Evolutionary conservation across 768 basidiomycete species (phyloP).

Genomic region (Rhizopogon rudus): DNA sequence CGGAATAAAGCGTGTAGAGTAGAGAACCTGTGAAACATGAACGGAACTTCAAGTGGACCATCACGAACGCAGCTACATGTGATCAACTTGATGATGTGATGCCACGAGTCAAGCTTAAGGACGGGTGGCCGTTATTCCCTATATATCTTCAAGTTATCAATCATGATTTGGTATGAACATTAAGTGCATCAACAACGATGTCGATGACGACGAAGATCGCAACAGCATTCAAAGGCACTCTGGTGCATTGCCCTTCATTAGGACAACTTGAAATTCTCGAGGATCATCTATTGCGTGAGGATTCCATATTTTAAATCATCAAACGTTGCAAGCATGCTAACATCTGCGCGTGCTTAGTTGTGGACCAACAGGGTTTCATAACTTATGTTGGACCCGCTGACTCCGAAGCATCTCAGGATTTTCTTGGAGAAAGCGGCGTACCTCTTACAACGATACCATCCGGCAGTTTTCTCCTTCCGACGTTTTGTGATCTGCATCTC

Average conservation of each 20-base stretch:
- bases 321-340: not conserved
- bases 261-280: slow-evolving; percentile 49
- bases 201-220: slow-evolving; percentile 4
- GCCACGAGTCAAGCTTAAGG: too few species aligned
- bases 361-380: slow-evolving; percentile 43
- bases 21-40: slow-evolving; percentile 9
- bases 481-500: slow-evolving; percentile 79
- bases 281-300: slow-evolving; percentile 52
- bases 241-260: slow-evolving; percentile 52
- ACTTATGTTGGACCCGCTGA: slow-evolving; percentile 38
- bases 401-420: slow-evolving; percentile 29
- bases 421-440: slow-evolving; percentile 19
- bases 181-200: not conserved
- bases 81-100: not conserved
- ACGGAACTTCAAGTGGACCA: not conserved
- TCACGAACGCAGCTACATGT: not conserved
- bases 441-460: slow-evolving; percentile 32
- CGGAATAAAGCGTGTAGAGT: slow-evolving; percentile 32
- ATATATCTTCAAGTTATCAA: not conserved
- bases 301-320: not conserved
- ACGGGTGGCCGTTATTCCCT: not conserved
- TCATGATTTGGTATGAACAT: not conserved
- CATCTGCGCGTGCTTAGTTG: slow-evolving; percentile 19
- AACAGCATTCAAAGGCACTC: slow-evolving; percentile 40
- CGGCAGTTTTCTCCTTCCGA: slow-evolving; percentile 70